A percentile compares a stretch with the other conserved stretches of the same genome.
Evolutionary conservation across 352 stramenopile species (phyloP).

Genomic region (Phytophthora pluvialis): DNA sequence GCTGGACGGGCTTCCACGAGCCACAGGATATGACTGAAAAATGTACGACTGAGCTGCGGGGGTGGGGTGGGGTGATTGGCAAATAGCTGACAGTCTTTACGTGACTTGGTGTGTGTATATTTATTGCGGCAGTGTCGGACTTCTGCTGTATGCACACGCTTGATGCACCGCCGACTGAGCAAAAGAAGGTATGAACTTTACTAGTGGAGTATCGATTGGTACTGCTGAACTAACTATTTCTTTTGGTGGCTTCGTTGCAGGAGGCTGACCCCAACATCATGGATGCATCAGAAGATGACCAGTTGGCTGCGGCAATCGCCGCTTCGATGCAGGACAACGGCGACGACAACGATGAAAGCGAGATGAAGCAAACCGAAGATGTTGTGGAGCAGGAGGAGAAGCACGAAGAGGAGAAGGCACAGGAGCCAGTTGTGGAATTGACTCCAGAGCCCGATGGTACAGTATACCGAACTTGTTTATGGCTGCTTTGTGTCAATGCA

Average conservation of each 20-base stretch:
- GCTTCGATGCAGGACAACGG: slow-evolving; percentile 69
- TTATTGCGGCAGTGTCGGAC: slow-evolving; percentile 54
- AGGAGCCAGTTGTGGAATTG: slow-evolving; percentile 50
- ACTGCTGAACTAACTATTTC: not conserved
- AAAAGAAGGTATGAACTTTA: slow-evolving; percentile 25
- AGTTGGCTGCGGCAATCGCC: slow-evolving; percentile 81
- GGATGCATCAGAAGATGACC: slow-evolving; percentile 76
- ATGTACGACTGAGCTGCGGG: slow-evolving; percentile 40
- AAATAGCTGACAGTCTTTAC: not conserved
- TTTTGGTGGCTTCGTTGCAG: slow-evolving; percentile 14
- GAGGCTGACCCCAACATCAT: slow-evolving; percentile 42
- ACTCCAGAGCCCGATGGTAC: slow-evolving; percentile 67
- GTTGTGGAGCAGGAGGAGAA: slow-evolving; percentile 42
- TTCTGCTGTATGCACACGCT: slow-evolving; percentile 66
- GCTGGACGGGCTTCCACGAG: slow-evolving; percentile 78
- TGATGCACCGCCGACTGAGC: slow-evolving; percentile 29
- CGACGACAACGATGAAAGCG: slow-evolving; percentile 41
- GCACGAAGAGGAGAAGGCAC: slow-evolving; percentile 43
- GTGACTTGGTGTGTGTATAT: not conserved
- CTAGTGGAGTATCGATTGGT: not conserved
- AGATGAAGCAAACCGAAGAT: slow-evolving; percentile 36
- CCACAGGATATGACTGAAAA: slow-evolving; percentile 77
- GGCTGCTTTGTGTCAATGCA: not conserved
- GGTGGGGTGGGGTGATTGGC: not conserved
- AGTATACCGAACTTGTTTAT: slow-evolving; percentile 1